Evolutionary conservation across 192 early-diverging fungal species (phyloP), one percentile per base, ranked within the genome.

Genomic region (Mortierella alpina): DNA sequence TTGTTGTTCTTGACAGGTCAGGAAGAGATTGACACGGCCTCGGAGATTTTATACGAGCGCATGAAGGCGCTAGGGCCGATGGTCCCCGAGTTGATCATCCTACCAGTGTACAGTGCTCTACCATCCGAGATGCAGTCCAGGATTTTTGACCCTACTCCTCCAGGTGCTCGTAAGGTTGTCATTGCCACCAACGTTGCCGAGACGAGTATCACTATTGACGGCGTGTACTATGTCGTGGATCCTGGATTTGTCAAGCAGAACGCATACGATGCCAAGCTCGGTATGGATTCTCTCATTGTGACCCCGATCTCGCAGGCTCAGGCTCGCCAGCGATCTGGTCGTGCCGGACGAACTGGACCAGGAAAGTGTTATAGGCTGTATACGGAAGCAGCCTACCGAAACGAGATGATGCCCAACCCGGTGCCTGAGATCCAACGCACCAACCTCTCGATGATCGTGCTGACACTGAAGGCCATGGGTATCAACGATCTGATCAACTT

Each of bases 101-200:
- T 97, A 46, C 98, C 97, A 2, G 96, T 98, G 7, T 99, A 99
- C 83, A 93, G 95, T 82, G 93, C 93, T 52, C 79, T 99, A 40
- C 98, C 98, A 2, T 92, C 93, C 44, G 97, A 99, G 76, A 89
- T 97, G 90, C 98, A 99, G 82, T 92, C 93, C 18, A 92, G 90
- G 69, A 99, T 99, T 70, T 99, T 99, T 83, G 95, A 98, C 72
- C 96, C 95, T 4, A 88, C 97, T 8, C 92, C 92, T 31, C 85
- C 89, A 10, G 91, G 93, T 11, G 79, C 91, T 78, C 90, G 94
- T 78, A 95, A 95, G 75, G 95, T 96, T 0, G 96, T 99, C 7
- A 93, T 99, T 70, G 96, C 98, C 4, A 99, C 98, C 6, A 99
- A 99, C 85, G 97, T 99, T 82, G 98, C 98, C 40, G 98, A 99